These are phyloP conservation scores for Cercospora nicotianae DNA, from an alignment of 2,329 filamentous ascomycete genomes.

Conservation along the genomic window DNA sequence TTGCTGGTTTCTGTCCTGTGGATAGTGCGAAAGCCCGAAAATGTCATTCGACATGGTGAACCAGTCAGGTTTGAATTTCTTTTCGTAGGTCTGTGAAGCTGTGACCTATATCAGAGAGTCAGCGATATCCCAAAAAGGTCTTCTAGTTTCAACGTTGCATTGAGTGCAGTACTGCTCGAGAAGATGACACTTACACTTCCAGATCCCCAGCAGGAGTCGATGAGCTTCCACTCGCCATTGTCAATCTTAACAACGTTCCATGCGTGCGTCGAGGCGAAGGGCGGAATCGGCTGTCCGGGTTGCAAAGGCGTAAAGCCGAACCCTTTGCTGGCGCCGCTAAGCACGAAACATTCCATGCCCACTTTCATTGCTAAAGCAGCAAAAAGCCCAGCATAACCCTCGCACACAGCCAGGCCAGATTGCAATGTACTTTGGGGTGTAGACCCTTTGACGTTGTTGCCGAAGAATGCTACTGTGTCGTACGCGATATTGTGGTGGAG, in stretches of 20 bases:
- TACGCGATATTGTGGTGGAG: slow-evolving; percentile 91
- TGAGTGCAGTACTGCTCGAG: background rate
- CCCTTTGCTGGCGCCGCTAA: slow-evolving; percentile 83
- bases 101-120: background rate
- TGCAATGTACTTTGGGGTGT: slow-evolving; percentile 72
- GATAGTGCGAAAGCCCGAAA: slow-evolving; percentile 81
- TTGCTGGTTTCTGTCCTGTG: slow-evolving; percentile 65
- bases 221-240: slow-evolving; percentile 81
- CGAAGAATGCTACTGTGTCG: slow-evolving; percentile 77
- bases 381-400: slow-evolving; percentile 85
- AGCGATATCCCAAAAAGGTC: background rate
- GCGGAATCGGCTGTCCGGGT: slow-evolving; percentile 66
- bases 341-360: slow-evolving; percentile 73
- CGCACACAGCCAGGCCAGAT: slow-evolving; percentile 81
- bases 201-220: slow-evolving; percentile 93
- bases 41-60: slow-evolving; percentile 70
- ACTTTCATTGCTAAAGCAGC: slow-evolving; percentile 73
- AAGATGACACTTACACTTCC: slow-evolving; percentile 59
- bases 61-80: slow-evolving; percentile 63
- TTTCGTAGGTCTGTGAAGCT: slow-evolving; percentile 58
- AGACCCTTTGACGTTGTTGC: slow-evolving; percentile 63
- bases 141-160: too few relatives aligned
- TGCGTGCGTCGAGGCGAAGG: slow-evolving; percentile 66
- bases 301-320: slow-evolving; percentile 67
- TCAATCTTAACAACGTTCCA: slow-evolving; percentile 92